Percentiles rank a stretch among this genome's conserved stretches.
phyloP scores from a whole-genome alignment of 441 rosid genomes.

The Iberis amara region DNA sequence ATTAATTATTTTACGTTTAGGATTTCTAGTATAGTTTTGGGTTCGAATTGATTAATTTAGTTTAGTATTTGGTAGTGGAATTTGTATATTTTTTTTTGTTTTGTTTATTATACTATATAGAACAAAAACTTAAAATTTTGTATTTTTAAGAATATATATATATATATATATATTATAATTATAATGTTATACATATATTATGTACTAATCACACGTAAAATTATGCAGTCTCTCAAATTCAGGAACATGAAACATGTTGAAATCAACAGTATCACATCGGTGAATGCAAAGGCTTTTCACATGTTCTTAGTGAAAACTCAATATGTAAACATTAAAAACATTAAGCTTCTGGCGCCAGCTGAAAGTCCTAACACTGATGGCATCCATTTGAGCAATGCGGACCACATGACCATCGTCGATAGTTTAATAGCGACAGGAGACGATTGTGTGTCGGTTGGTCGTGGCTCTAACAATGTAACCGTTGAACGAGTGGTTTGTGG shows the following conservation, averaged over 20 bases:
- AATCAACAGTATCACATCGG: conserved; percentile 19
- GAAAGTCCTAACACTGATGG: conserved; percentile 36
- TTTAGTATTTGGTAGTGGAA: no score
- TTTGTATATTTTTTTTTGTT: no score
- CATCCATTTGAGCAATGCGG: conserved; percentile 32
- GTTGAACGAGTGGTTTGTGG: conserved; percentile 52
- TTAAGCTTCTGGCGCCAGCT: conserved; percentile 26
- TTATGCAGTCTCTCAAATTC: conserved; percentile 30
- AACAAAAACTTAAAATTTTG: no score
- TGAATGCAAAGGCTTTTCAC: conserved; percentile 32
- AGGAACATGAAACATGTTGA: conserved; percentile 20
- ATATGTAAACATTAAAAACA: conserved; percentile 10
- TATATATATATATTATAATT: no score
- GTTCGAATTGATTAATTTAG: no score
- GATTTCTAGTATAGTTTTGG: no score
- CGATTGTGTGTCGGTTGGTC: conserved; percentile 52
- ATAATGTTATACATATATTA: no score
- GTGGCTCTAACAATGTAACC: conserved; percentile 30
- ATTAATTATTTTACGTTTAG: no score
- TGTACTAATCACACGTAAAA: no score
- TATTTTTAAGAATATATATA: no score
- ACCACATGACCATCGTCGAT: conserved; percentile 21
- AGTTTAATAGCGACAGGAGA: conserved; percentile 43
- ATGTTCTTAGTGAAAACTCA: conserved; percentile 24
- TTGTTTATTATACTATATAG: no score